Conservation (phyloP, 2,329 filamentous ascomycete genomes). For the Colletotrichum sublineola region DNA sequence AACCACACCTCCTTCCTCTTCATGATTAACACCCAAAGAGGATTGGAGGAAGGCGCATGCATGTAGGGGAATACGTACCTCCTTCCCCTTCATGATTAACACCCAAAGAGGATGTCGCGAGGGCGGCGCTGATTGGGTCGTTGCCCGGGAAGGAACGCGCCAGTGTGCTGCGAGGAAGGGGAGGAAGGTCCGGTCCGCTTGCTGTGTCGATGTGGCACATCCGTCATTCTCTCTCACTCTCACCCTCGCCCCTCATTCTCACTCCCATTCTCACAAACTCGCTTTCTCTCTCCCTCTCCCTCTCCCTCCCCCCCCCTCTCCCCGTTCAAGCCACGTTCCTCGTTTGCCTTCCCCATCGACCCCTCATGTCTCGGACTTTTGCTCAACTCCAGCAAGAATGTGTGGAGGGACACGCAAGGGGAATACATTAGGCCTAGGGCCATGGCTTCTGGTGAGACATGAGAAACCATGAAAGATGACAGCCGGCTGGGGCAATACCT, state of each 20-base stretch:
- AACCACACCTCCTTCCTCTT: neutral
- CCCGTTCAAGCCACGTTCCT: neutral
- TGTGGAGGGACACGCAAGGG: neutral
- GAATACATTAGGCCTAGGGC: too few relatives aligned
- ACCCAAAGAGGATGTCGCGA: too few relatives aligned
- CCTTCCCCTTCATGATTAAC: too few relatives aligned
- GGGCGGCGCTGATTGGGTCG: conserved; percentile 24
- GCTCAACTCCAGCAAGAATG: neutral
- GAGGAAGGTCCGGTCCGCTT: neutral
- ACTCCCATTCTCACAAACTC: neutral
- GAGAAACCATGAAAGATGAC: conserved; percentile 3
- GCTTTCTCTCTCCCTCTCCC: neutral
- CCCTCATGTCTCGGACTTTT: neutral
- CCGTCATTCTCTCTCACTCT: neutral
- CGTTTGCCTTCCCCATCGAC: neutral
- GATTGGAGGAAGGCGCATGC: neutral
- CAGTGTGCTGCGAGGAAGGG: neutral
- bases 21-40: too few relatives aligned
- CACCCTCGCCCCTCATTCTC: neutral
- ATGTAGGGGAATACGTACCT: too few relatives aligned
- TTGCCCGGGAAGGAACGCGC: conserved; percentile 8
- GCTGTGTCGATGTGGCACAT: neutral
- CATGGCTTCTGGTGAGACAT: neutral
- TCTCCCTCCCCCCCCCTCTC: too few relatives aligned
- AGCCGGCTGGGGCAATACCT: neutral